phyloP scores from a whole-genome alignment of 2,329 filamentous ascomycete genomes.

The Diaporthe citri region DNA sequence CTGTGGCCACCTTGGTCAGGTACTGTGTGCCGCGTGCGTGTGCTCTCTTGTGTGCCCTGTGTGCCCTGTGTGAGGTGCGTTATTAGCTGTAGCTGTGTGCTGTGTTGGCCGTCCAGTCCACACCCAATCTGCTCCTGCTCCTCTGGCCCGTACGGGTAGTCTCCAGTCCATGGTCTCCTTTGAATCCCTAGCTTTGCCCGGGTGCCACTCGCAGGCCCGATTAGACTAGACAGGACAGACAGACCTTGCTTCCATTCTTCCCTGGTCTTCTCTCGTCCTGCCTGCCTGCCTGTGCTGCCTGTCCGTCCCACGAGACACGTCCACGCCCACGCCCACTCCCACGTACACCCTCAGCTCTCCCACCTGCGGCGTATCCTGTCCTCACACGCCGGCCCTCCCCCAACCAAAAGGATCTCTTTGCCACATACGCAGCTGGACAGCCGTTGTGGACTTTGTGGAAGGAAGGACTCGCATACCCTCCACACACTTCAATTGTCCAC shows the following conservation, averaged over 20 bases:
- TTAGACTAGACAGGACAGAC: constrained; percentile 4
- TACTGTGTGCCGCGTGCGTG: not conserved
- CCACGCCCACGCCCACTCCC: not conserved
- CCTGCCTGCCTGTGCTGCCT: constrained; percentile 10
- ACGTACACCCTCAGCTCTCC: constrained; percentile 1
- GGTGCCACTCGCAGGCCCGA: constrained; percentile 3
- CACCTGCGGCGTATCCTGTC: not conserved
- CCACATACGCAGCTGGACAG: constrained; percentile 1
- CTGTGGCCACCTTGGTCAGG: not conserved
- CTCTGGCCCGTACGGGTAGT: not conserved
- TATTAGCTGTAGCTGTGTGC: not conserved
- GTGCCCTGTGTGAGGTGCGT: not conserved
- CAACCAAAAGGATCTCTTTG: not conserved
- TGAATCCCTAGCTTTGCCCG: constrained; percentile 13
- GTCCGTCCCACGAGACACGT: constrained; percentile 10
- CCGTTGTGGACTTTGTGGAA: constrained; percentile 18
- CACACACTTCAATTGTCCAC: not conserved
- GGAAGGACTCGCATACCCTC: constrained; percentile 22
- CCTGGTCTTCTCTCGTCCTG: constrained; percentile 22
- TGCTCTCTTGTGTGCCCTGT: not conserved
- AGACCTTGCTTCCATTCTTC: constrained; percentile 29
- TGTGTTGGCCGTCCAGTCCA: constrained; percentile 11
- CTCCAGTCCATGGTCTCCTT: constrained; percentile 6
- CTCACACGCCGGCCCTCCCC: not conserved
- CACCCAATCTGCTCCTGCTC: constrained; percentile 11